A percentile compares a stretch with the other conserved stretches of the same genome.
phyloP scores from a whole-genome alignment of 2,329 filamentous ascomycete species.

The Aspergillus alliaceus region DNA sequence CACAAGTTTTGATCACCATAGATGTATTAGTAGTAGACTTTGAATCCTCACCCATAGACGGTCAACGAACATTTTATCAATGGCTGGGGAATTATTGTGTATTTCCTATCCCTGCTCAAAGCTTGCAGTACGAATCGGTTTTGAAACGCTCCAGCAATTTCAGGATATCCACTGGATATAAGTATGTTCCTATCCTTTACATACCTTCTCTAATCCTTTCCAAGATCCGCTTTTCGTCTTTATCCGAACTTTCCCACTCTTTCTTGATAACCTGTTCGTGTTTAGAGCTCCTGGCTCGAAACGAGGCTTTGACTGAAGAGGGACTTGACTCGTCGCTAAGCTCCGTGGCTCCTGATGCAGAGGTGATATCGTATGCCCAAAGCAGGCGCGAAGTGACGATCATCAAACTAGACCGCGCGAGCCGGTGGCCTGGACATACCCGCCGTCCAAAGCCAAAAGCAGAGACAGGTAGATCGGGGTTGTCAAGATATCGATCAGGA shows the following conservation, averaged over 20 bases:
- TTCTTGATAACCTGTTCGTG: neutral
- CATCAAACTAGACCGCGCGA: conserved; percentile 3
- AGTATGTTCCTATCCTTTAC: too few relatives aligned
- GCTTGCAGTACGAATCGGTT: neutral
- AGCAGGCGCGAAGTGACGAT: conserved; percentile 11
- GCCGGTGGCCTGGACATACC: conserved; percentile 7
- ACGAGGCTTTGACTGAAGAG: conserved; percentile 4
- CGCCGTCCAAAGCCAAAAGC: conserved; percentile 15
- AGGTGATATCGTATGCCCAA: conserved; percentile 8
- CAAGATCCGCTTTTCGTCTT: conserved; percentile 4
- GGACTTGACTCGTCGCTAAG: neutral
- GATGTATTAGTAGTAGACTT: neutral
- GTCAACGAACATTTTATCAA: neutral
- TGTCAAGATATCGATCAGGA: conserved; percentile 34
- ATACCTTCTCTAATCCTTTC: neutral
- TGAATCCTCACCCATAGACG: neutral
- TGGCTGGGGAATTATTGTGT: neutral
- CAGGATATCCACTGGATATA: too few relatives aligned
- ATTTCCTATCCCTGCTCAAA: neutral
- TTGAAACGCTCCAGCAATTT: neutral
- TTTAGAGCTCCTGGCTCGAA: neutral
- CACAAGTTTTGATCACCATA: neutral
- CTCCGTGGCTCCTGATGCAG: neutral
- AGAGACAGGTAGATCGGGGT: conserved; percentile 4
- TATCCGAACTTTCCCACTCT: neutral